These are phyloP conservation scores for Sporobolomyces phaffii DNA, from an alignment of 768 basidiomycete species.

Conservation along the genomic window DNA sequence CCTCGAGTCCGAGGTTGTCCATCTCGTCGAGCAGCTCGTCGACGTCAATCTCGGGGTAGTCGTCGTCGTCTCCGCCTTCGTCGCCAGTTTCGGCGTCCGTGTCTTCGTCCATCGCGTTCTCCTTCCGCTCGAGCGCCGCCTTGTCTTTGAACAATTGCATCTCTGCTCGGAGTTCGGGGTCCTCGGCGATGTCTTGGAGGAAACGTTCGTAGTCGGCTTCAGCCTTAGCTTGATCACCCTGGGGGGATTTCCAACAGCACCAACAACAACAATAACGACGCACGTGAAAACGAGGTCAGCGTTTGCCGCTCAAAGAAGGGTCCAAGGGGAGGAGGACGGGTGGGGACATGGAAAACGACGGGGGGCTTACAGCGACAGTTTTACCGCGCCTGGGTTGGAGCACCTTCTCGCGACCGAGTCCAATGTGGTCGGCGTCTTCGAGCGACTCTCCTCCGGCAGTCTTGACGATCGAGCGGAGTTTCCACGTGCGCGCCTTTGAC, in stretches of 20 bases:
- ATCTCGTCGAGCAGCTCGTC: conserved; percentile 34
- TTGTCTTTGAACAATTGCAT: conserved; percentile 11
- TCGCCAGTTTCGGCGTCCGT: conserved; percentile 26
- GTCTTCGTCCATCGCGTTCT: conserved; percentile 21
- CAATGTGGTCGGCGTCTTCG: conserved; percentile 65
- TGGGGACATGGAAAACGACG: neutral
- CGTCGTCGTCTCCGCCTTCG: conserved; percentile 30
- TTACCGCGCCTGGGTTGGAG: conserved; percentile 16
- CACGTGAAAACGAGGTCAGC: too few species aligned
- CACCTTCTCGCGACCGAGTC: conserved; percentile 36
- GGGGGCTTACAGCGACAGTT: conserved; percentile 4
- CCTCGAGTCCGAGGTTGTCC: conserved; percentile 8
- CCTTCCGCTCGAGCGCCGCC: neutral
- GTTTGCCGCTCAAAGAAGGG: too few species aligned
- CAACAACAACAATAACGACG: too few species aligned
- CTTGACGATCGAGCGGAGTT: conserved; percentile 67
- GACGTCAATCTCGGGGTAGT: conserved; percentile 34
- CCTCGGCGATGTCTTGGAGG: conserved; percentile 88
- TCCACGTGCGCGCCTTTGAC: conserved; percentile 75
- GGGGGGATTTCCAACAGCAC: too few species aligned
- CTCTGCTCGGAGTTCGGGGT: conserved; percentile 68
- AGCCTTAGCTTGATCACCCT: conserved; percentile 58
- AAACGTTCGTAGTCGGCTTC: conserved; percentile 96
- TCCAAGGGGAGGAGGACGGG: neutral
- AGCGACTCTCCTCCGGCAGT: conserved; percentile 56